These are phyloP conservation scores for Ogataea allantospora DNA, from an alignment of 805 yeast genomes.

Conservation along the genomic window DNA sequence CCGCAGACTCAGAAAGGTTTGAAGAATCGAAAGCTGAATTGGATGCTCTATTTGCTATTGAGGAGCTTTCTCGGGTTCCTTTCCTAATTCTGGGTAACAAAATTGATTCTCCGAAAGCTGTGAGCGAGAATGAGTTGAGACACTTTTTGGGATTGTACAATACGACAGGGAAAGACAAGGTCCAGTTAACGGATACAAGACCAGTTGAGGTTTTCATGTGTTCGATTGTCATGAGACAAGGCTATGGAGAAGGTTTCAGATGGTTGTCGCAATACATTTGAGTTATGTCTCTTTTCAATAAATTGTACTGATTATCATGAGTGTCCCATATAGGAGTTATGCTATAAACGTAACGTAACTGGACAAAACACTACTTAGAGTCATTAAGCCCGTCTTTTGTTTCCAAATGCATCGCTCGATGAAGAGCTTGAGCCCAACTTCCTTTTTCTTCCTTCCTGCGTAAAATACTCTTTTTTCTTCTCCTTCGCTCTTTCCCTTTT, in stretches of 20 bases:
- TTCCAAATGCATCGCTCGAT: constrained; percentile 24
- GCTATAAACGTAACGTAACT: no score
- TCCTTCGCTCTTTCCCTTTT: constrained; percentile 75
- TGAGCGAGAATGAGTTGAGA: constrained; percentile 90
- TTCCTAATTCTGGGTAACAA: constrained; percentile 94
- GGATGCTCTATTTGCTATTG: constrained; percentile 88
- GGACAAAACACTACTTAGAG: no score
- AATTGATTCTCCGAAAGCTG: constrained; percentile 92
- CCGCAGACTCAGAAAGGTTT: constrained; percentile 94
- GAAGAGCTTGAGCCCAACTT: constrained; percentile 34
- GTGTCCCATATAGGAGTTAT: no score
- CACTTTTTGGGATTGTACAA: constrained; percentile 81
- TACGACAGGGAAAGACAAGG: constrained; percentile 88
- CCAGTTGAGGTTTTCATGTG: constrained; percentile 98
- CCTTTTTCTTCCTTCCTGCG: constrained; percentile 67
- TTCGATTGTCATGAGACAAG: constrained; percentile 97
- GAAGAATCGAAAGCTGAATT: constrained; percentile 93
- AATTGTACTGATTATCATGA: no score
- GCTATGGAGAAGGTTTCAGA: constrained; percentile 97
- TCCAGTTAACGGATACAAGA: constrained; percentile 66
- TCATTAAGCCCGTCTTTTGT: constrained; percentile 7
- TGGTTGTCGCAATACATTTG: constrained; percentile 95
- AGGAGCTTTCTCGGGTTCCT: constrained; percentile 87
- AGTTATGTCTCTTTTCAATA: constrained; percentile 2
- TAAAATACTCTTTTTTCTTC: constrained; percentile 83